Percentiles rank a stretch among this genome's conserved stretches.
Conservation (phyloP, 2,329 filamentous ascomycete species). For the Fonsecaea pugnacius region DNA sequence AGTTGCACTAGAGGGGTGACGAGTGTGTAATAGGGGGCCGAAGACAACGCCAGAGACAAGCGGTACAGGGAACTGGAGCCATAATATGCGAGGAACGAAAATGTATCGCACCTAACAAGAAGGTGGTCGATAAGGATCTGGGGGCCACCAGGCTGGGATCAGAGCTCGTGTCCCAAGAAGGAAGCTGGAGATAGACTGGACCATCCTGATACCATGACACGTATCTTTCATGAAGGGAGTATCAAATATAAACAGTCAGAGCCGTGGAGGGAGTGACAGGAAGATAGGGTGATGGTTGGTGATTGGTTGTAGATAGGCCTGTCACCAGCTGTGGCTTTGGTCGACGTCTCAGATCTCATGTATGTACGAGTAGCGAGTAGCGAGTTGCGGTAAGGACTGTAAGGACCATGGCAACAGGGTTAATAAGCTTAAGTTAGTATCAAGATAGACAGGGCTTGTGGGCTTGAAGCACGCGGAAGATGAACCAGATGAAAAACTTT, state of each 20-base stretch:
- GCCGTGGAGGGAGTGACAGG: background rate
- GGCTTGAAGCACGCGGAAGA: background rate
- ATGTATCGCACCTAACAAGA: background rate
- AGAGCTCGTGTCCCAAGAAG: background rate
- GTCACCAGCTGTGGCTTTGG: background rate
- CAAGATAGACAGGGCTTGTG: background rate
- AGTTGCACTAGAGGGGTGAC: background rate
- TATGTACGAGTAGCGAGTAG: too few relatives aligned
- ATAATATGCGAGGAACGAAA: conserved; percentile 1
- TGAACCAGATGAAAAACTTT: background rate
- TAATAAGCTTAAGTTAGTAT: background rate
- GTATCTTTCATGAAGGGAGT: conserved; percentile 15
- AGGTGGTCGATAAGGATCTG: conserved; percentile 1
- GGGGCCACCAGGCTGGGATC: background rate
- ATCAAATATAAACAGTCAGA: conserved; percentile 17
- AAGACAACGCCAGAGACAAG: background rate
- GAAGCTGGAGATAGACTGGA: conserved; percentile 5
- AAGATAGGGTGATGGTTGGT: background rate
- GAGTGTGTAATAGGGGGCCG: background rate
- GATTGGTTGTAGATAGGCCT: conserved; percentile 19
- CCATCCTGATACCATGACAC: conserved; percentile 1
- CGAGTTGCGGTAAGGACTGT: too few relatives aligned
- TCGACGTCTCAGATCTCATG: conserved; percentile 6
- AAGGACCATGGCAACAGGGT: background rate
- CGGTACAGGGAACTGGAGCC: background rate